These are phyloP conservation scores for Penicillium oxalicum DNA, from an alignment of 2,329 filamentous ascomycete genomes.

Conservation along the genomic window DNA sequence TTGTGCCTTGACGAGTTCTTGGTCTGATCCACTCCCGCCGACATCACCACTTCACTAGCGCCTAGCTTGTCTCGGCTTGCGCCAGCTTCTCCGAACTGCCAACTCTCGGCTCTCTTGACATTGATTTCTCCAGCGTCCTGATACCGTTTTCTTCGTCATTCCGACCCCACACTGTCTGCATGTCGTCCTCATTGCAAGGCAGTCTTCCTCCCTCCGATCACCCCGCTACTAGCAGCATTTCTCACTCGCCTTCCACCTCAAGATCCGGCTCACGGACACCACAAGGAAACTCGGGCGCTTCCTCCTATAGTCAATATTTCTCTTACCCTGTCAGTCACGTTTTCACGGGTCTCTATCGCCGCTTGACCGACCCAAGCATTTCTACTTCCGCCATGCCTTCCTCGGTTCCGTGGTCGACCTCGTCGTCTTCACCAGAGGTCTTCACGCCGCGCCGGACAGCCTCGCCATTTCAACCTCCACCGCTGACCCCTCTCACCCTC, in stretches of 20 bases:
- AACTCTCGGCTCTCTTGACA: background rate
- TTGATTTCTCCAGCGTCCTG: background rate
- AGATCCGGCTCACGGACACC: constrained; percentile 21
- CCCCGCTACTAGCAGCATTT: constrained; percentile 6
- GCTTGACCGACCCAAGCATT: constrained; percentile 48
- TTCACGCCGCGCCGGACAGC: constrained; percentile 53
- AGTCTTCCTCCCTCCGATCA: constrained; percentile 9
- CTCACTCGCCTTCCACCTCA: constrained; percentile 18
- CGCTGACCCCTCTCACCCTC: constrained; percentile 73
- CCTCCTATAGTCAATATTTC: constrained; percentile 38
- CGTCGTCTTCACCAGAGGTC: constrained; percentile 28
- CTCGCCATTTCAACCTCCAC: constrained; percentile 81
- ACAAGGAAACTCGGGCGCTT: constrained; percentile 14
- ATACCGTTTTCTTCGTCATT: background rate
- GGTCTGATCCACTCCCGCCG: background rate
- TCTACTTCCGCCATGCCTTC: constrained; percentile 15
- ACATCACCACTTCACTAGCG: background rate
- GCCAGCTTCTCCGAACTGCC: background rate
- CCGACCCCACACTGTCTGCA: constrained; percentile 12
- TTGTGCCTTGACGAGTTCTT: background rate
- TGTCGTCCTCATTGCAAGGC: constrained; percentile 21
- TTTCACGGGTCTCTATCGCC: constrained; percentile 60
- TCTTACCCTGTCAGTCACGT: constrained; percentile 49
- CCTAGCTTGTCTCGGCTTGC: background rate
- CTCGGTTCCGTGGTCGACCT: constrained; percentile 35